A percentile compares a stretch with the other conserved stretches of the same genome.
Conservation (phyloP, 306 rosid genomes). For the Trichosanthes truncata region DNA sequence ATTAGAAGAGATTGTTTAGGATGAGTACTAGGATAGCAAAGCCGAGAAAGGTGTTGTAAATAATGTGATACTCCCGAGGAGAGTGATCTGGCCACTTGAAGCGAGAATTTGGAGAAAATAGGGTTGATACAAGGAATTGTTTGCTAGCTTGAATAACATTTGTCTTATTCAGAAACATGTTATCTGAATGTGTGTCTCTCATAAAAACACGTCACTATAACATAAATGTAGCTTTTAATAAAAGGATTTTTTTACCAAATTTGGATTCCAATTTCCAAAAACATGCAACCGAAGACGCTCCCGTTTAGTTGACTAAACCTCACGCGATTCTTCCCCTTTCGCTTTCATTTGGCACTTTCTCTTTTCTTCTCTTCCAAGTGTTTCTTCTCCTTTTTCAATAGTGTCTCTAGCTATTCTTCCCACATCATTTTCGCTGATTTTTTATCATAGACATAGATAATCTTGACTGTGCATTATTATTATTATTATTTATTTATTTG, state of each 20-base stretch:
- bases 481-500: neutral
- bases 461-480: neutral
- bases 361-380: neutral
- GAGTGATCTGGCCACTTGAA: neutral
- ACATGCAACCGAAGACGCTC: neutral
- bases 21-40: neutral
- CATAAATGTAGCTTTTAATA: neutral
- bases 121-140: neutral
- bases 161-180: neutral
- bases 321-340: neutral
- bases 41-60: neutral
- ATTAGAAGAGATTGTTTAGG: neutral
- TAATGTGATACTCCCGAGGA: neutral
- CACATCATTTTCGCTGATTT: neutral
- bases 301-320: neutral
- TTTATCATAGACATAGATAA: neutral
- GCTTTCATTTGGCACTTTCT: neutral
- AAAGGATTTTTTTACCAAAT: neutral
- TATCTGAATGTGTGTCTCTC: neutral
- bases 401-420: neutral
- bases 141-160: neutral
- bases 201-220: neutral
- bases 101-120: neutral
- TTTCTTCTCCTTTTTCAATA: neutral
- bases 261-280: neutral